Evolutionary conservation across 2,329 filamentous ascomycete species (phyloP), one percentile per base, ranked within the genome.

Genomic region (Botryotinia globosa): DNA sequence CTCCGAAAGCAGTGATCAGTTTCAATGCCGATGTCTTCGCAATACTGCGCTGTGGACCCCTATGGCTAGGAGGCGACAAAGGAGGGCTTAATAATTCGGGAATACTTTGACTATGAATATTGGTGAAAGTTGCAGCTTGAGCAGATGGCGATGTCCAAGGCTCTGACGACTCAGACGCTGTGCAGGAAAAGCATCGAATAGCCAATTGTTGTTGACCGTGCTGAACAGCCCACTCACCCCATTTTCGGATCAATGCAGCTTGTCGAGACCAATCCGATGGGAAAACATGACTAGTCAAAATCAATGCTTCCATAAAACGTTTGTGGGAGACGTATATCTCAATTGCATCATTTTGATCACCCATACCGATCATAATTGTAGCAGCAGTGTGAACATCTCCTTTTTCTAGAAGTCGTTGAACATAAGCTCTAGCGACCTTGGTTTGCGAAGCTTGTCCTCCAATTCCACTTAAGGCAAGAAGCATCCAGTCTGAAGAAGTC

Each of bases 401-500:
- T 75, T 91, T 93, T 81, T 97, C 94, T 1, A 99, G 87, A 1
- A 99, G 86, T 67, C 94, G 90, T 81, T 97, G 94, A 1, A 97
- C 93, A 77, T 97, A 97, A 4, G 94, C 91, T 73, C 95, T 92
- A 1, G 93, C 94, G 25, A 98, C 89, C 81, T 97, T 97, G 80
- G 97, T 94, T 78, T 97, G 93, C 1, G 94, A 94, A 54, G 89
- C 86, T 74, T 89, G 85, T 4, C 90, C 88, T 69, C 92, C 94
- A 82, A 98, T 97, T 58, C 93, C 92, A 79, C 93, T 97, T 69
- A 99, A 83, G 18, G 96, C 95, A 51, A 99, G 85, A 73, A 98
- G 84, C 94, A 99, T 98, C 96, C 96, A 99, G 82, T 98, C 96
- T 0, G 93, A 93, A 3, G 92, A 94, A 16, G 94, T 95, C 87